Conservation (phyloP, 805 yeast genomes). For the Wickerhamomyces queroliae region DNA sequence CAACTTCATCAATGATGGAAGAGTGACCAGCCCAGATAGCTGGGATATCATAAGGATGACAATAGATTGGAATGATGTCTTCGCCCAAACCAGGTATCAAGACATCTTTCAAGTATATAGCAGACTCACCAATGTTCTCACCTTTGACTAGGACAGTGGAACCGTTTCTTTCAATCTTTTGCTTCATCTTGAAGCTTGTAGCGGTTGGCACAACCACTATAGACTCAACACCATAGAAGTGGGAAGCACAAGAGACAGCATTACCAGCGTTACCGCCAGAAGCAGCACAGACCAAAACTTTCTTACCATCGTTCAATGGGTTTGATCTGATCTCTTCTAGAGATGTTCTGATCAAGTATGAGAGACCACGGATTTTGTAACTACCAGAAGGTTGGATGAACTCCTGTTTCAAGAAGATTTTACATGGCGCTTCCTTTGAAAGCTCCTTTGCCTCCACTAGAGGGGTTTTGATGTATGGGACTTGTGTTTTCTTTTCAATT, state of each 20-base stretch:
- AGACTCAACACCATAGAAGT: slow-evolving; percentile 29
- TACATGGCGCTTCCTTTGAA: slow-evolving; percentile 27
- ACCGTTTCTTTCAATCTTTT: slow-evolving; percentile 39
- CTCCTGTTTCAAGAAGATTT: slow-evolving; percentile 43
- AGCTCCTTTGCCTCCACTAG: slow-evolving; percentile 29
- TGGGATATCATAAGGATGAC: slow-evolving; percentile 50
- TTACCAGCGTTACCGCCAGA: slow-evolving; percentile 54
- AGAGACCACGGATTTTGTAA: slow-evolving; percentile 52
- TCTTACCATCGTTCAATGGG: slow-evolving; percentile 22
- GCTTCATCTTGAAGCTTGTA: slow-evolving; percentile 39
- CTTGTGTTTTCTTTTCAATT: background rate
- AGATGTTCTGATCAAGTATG: slow-evolving; percentile 35
- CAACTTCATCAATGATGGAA: slow-evolving; percentile 39
- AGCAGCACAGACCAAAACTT: slow-evolving; percentile 40
- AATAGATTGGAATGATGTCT: slow-evolving; percentile 35
- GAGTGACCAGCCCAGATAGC: slow-evolving; percentile 53
- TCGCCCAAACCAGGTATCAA: slow-evolving; percentile 21
- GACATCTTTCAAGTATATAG: slow-evolving; percentile 30
- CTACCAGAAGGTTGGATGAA: slow-evolving; percentile 51
- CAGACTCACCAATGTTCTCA: slow-evolving; percentile 44
- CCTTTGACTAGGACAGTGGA: slow-evolving; percentile 47
- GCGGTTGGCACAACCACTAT: slow-evolving; percentile 57
- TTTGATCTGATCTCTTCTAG: slow-evolving; percentile 18
- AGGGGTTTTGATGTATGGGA: slow-evolving; percentile 28
- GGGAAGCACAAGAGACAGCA: slow-evolving; percentile 46